phyloP scores from a whole-genome alignment of 345 rosid genomes.

The Sisymbrium irio region DNA sequence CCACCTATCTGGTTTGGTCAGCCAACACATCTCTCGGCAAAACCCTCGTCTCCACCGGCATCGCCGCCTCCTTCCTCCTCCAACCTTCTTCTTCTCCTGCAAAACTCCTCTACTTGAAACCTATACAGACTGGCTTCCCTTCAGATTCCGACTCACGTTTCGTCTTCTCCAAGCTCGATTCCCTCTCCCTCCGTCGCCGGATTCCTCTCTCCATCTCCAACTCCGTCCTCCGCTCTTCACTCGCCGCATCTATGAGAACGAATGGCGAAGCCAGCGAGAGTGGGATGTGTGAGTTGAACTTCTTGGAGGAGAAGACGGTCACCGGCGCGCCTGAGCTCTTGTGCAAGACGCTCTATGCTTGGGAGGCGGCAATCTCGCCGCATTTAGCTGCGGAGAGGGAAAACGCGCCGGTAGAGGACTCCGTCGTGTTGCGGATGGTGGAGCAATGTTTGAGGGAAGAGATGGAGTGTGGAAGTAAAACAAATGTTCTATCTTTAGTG shows the following conservation, averaged over 20 bases:
- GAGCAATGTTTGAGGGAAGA: slow-evolving; percentile 47
- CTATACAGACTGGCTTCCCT: slow-evolving; percentile 91
- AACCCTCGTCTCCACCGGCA: slow-evolving; percentile 92
- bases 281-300: slow-evolving; percentile 55
- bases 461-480: slow-evolving; percentile 24
- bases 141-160: slow-evolving; percentile 84
- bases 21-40: slow-evolving; percentile 49
- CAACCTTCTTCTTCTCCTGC: slow-evolving; percentile 37
- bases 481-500: slow-evolving; percentile 55
- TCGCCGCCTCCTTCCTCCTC: slow-evolving; percentile 79
- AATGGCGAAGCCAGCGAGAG: background rate
- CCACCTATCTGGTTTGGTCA: too few relatives aligned
- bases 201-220: slow-evolving; percentile 54
- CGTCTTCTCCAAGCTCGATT: slow-evolving; percentile 62
- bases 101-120: slow-evolving; percentile 75
- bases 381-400: slow-evolving; percentile 88
- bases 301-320: slow-evolving; percentile 41
- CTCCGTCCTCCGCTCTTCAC: slow-evolving; percentile 57
- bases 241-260: slow-evolving; percentile 39
- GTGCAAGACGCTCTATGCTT: slow-evolving; percentile 72
- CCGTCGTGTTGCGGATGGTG: slow-evolving; percentile 44
- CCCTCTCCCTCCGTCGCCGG: slow-evolving; percentile 52
- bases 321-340: slow-evolving; percentile 44
- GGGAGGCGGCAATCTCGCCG: slow-evolving; percentile 89
- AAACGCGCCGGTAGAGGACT: slow-evolving; percentile 47